A percentile compares a stretch with the other conserved stretches of the same genome.
These are phyloP conservation scores for Cercis canadensis DNA, from an alignment of 306 rosid genomes.

Conservation along the genomic window DNA sequence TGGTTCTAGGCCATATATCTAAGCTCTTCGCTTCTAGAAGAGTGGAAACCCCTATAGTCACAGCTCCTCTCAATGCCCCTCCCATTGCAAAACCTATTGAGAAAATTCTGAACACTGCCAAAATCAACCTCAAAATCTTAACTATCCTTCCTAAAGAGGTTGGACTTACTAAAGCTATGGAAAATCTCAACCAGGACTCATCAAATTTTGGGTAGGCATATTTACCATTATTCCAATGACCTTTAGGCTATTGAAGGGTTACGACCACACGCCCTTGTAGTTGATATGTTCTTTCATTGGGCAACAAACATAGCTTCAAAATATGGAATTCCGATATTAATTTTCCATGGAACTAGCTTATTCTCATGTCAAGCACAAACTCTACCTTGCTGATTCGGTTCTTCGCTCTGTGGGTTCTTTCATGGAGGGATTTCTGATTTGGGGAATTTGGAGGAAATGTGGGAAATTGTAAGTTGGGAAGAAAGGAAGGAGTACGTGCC, in stretches of 20 bases:
- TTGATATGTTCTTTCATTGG: conserved; percentile 31
- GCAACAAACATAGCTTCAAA: conserved; percentile 24
- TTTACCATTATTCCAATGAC: conserved; percentile 7
- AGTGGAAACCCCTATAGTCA: conserved; percentile 7
- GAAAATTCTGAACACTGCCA: not conserved
- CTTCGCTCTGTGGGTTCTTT: too few relatives aligned
- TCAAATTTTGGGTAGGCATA: not conserved
- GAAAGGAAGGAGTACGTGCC: too few relatives aligned
- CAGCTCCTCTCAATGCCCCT: not conserved
- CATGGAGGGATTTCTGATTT: too few relatives aligned
- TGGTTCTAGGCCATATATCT: conserved; percentile 18
- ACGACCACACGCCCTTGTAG: conserved; percentile 15
- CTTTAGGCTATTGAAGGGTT: not conserved
- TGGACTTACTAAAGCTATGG: conserved; percentile 4
- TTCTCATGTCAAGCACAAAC: too few relatives aligned
- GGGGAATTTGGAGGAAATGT: too few relatives aligned
- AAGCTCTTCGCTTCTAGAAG: conserved; percentile 17
- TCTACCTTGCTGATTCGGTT: too few relatives aligned
- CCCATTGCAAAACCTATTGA: not conserved
- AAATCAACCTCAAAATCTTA: conserved; percentile 19
- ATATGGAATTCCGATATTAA: conserved; percentile 33
- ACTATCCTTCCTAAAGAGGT: not conserved
- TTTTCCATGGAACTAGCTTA: conserved; percentile 38
- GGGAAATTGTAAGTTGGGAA: too few relatives aligned
- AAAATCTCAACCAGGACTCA: not conserved